Evolutionary conservation across 2,329 filamentous ascomycete genomes (phyloP).

Genomic region (Colletotrichum coccodes): DNA sequence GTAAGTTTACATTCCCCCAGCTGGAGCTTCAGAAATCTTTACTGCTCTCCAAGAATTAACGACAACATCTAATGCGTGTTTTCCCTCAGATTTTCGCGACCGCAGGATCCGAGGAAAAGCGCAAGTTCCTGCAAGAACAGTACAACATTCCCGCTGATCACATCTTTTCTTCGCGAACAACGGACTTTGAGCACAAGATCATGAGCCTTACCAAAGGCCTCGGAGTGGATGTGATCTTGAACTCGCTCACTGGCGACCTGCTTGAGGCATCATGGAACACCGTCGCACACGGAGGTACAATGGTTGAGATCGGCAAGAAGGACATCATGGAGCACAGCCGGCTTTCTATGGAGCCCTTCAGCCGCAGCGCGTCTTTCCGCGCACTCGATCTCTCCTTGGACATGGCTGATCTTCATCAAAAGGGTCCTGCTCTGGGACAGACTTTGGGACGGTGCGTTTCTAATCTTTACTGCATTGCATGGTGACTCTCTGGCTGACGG

Average conservation of each 20-base stretch:
- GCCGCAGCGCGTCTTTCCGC: constrained; percentile 1
- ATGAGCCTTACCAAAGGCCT: constrained; percentile 34
- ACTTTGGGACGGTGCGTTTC: no score
- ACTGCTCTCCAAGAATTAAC: no score
- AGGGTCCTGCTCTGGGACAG: background rate
- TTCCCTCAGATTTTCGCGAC: constrained; percentile 37
- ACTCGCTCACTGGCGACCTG: constrained; percentile 43
- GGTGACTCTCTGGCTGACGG: no score
- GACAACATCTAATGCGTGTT: background rate
- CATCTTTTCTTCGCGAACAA: constrained; percentile 31
- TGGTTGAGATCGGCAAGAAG: constrained; percentile 45
- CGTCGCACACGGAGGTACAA: constrained; percentile 35
- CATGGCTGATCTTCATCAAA: background rate
- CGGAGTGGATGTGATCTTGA: constrained; percentile 44
- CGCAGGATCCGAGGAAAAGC: constrained; percentile 40
- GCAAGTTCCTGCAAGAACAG: constrained; percentile 25
- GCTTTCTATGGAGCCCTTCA: constrained; percentile 34
- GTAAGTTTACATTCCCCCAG: background rate
- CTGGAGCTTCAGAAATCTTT: background rate
- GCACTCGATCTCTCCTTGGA: background rate
- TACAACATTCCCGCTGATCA: background rate
- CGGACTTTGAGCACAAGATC: constrained; percentile 38
- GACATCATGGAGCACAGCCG: constrained; percentile 42
- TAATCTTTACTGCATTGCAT: no score
- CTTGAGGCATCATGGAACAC: background rate